Evolutionary conservation across 179 eudicot species (phyloP), one percentile per base, ranked within the genome.

Genomic region (Sideroxylon spinosum): DNA sequence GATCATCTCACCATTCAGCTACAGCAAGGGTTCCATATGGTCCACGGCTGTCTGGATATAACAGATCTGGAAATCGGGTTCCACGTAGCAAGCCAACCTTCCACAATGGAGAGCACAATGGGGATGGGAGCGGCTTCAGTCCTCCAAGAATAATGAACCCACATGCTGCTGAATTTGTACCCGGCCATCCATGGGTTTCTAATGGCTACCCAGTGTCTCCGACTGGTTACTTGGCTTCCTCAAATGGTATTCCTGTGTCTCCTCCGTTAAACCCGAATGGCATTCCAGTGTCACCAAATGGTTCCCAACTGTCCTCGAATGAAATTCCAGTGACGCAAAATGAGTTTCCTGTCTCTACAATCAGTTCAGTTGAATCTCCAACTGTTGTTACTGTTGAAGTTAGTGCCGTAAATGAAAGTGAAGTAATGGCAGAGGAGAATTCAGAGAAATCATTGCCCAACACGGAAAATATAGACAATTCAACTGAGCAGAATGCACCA

Each of bases 11-110:
- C 78, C 98, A 95, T 66, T 95, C 98, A 46, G 98, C 98, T 59
- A 90, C 98, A 49, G 88, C 98, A 25, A 82, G 98, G 80, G 95
- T 95, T 53, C 98, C 98, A 4, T 95, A 93, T 57, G 98, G 98
- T 52, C 98, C 98, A 25, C 89, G 98, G 44, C 86, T 95, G 28
- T 84, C 98, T 6, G 93, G 86, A 50, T 93, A 83, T 66, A 89
- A 85, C 79, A 86, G 97, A 83, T 81, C 90, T 11, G 93, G 93
- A 49, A 89, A 69, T 78, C 86, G 97, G 44, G 86, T 85, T 49
- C 81, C 87, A 68, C 95, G 93, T 66, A 83, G 80, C 69, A 93
- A 91, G 82, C 87, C 90, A 11, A 83, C 81, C 9, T 82, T 88
- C 76, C 89, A 87, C 81, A 89, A 80, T 75, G 95, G 86, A 70